phyloP scores from a whole-genome alignment of 495 filamentous ascomycete species.

The Tuber magnatum region DNA sequence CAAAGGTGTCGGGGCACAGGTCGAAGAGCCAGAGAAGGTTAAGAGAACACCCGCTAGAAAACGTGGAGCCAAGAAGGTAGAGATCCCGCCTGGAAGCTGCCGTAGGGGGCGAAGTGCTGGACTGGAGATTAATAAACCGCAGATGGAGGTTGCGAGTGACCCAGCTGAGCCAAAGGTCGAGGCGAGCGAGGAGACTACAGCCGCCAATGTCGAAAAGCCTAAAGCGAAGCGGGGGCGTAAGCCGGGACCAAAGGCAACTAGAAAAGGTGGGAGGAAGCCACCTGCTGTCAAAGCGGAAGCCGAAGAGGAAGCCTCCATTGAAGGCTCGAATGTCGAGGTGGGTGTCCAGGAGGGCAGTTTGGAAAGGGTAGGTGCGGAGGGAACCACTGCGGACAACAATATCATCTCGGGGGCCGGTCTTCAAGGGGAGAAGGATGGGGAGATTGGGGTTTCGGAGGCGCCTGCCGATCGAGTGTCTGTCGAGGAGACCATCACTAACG shows the following conservation, averaged over 20 bases:
- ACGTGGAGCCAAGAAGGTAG: conserved; percentile 3
- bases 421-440: not conserved
- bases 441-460: not conserved
- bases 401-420: not conserved
- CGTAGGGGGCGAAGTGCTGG: not conserved
- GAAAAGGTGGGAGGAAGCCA: not conserved
- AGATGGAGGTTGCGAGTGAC: not conserved
- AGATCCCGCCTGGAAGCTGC: not conserved
- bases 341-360: not conserved
- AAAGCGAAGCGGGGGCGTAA: conserved; percentile 2
- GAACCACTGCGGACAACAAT: not conserved
- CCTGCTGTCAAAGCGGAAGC: not conserved
- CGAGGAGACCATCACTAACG: not conserved
- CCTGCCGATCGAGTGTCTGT: not conserved
- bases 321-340: not conserved
- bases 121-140: not conserved
- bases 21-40: not conserved
- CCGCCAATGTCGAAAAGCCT: not conserved
- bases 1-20: not conserved
- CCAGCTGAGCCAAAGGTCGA: not conserved
- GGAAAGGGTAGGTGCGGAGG: not conserved
- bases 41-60: not conserved
- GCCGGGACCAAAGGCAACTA: not conserved
- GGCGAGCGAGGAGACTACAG: not conserved
- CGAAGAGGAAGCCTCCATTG: not conserved